Evolutionary conservation across 208 protist species (phyloP), one percentile per base, ranked within the genome.

Genomic region (Herpetomonas muscarum): DNA sequence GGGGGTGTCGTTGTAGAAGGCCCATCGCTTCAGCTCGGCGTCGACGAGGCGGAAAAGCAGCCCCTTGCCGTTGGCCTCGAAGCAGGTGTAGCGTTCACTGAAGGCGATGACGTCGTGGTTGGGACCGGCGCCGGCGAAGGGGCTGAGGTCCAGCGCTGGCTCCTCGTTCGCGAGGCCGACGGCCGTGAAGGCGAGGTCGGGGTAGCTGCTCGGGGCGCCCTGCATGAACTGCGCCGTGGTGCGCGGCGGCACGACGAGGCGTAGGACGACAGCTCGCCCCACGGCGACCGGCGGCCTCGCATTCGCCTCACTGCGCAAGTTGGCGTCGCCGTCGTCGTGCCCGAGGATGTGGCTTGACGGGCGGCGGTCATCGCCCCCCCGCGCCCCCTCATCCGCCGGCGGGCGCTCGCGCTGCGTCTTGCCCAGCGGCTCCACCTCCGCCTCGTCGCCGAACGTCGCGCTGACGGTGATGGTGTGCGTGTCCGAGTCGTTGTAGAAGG

Each of bases 401-500:
- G 26, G 10, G 5, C 25, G 3, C 24, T 54, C 21, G 30, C 41
- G n/a, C 17, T 28, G 37, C 3, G 61, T 67, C 25, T 17, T 2
- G 0, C 61, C 68, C 22, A 62, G 32, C 19, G 56, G 49, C 7
- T 12, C 37, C 9, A 61, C 53, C 9, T 22, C 13, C 26, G 29
- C 51, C 3, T 17, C 39, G 30, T 28, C 1, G 19, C 46, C 53
- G 48, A 74, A 69, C 29, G 41, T 48, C 24, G 60, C 74, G 19
- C 28, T 46, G 5, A 87, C 68, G 26, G 49, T 44, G 54, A 78
- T 76, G 28, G 67, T 39, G 13, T 53, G 64, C 58, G 78, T 58
- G 9, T 29, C 31, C 17, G 73, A 74, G 59, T 87, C 80, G 39
- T 87, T 87, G 73, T 84, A 87, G 50, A 87, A 87, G 13, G 76